Evolutionary conservation across 2,329 filamentous ascomycete species (phyloP), one percentile per base, ranked within the genome.

Genomic region (Penicillium sp.): DNA sequence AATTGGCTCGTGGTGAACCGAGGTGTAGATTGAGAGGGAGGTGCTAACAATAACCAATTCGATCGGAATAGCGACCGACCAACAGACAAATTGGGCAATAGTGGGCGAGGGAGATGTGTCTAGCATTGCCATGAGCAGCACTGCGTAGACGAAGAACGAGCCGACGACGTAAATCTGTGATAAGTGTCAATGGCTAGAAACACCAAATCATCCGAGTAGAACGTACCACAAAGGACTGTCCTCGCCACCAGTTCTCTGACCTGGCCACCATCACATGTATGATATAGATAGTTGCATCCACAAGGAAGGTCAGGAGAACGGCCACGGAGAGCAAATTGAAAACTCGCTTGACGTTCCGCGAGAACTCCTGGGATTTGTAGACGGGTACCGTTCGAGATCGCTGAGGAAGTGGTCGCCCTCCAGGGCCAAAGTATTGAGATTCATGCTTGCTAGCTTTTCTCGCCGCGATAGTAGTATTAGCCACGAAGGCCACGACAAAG

Each of bases 71-170:
- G 87, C 87, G 41, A 91, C 75, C 40, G 81, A 71, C 94, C 94
- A 99, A 65, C 90, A 86, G 44, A 88, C 75, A 53, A 93, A 83
- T 74, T 97, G 91, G 50, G 90, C 86, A 44, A 86, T 78, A 47
- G 88, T 92, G 0, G 94, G 94, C 12, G 89, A 89, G 33, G 90
- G 87, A 59, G 84, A 86, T 69, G 88, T 89, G 73, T 97, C 92
- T 67, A 96, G 81, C 55, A 97, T 83, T 30, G 91, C 91, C 67
- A 97, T 88, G 62, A 95, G 82, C 62, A 96, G 83, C 63, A 96
- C 87, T 47, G 89, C 82, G 77, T 95, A 94, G 61, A 94, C 85
- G 79, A 96, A 96, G 62, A 91, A 88, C 42, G 90, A 88, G 52
- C 88, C 90, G 54, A 90, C 84, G 60, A 95, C 80, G 73, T 95